Base-by-base conservation (phyloP, 2,329 filamentous ascomycete species). In the Penicillium sp. region DNA sequence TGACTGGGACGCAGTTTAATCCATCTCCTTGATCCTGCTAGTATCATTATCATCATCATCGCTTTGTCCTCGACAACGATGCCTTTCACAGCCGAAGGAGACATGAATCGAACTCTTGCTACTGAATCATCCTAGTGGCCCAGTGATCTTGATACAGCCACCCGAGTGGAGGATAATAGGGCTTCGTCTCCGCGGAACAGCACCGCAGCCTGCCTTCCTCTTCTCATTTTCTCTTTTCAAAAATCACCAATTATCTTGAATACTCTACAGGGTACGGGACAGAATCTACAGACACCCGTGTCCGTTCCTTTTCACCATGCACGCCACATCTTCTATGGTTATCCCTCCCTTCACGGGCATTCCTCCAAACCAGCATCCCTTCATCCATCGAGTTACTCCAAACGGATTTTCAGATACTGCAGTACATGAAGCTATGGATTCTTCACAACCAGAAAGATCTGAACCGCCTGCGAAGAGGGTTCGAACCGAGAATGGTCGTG, bases 391-490 rank as follows among this genome's bases (percentile, higher is more conserved):
- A 42, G 35, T 51, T 64, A 37, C 37, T 28, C 10, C 43, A 59
- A 63, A 62, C 19, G 54, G 42, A 2, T 35, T 42, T 51, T 57
- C 55, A 8, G 46, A 30, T 6, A 37, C 37, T 10, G 49, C 57
- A 6, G 33, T 14, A 7, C 55, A 53, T 16, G 52, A 55, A 14
- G n/a, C n/a, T 1, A 11, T 62, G 40, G 26, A 54, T n/a, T 37
- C 57, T 30, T 52, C 40, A 26, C 43, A 51, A 38, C 19, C 52
- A 19, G 60, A 62, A 60, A 51, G 46, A 7, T 49, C 55, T 26
- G 65, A 63, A 48, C 68, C 65, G 35, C 63, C 69, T 46, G 46
- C 61, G 33, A 73, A 72, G 52, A 61, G 62, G 52, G 52, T 58
- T 22, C 65, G 62, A 13, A 63, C 56, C 19, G 40, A 56, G 5